A percentile compares a stretch with the other conserved stretches of the same genome.
Conservation (phyloP, 306 rosid genomes). For the Quercus agrifolia region DNA sequence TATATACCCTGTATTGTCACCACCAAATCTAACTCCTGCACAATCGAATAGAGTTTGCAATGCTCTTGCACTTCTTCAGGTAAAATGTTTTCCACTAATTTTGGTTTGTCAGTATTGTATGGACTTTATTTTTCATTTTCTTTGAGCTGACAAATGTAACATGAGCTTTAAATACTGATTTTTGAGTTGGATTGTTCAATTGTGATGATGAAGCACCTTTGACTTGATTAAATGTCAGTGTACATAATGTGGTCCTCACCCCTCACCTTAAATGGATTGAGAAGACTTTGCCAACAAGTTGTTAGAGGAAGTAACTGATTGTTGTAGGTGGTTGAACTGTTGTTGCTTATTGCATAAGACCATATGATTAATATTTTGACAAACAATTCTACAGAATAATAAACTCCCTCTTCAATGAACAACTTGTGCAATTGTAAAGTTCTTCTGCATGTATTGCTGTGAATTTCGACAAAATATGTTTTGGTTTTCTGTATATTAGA, state of each 20-base stretch:
- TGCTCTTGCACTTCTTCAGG: constrained; percentile 93
- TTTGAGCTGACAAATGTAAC: neutral
- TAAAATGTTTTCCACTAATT: constrained; percentile 19
- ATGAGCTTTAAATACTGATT: neutral
- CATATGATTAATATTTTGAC: neutral
- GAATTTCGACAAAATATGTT: neutral
- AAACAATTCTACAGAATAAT: neutral
- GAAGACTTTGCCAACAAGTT: neutral
- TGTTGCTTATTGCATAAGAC: neutral
- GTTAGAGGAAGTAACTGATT: neutral
- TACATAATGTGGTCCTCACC: neutral
- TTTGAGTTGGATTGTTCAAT: neutral
- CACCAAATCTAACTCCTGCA: constrained; percentile 59
- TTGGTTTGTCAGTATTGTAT: neutral
- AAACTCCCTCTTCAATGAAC: neutral
- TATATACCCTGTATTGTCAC: constrained; percentile 71
- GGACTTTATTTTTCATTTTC: neutral
- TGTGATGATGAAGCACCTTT: neutral
- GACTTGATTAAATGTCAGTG: neutral
- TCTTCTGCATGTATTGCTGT: neutral
- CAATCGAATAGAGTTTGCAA: constrained; percentile 93
- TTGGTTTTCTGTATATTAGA: neutral
- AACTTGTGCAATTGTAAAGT: neutral
- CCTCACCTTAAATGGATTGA: neutral
- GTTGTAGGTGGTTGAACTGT: neutral